Evolutionary conservation across 176 grass and related monocot species (phyloP).

Genomic region (Carex myosuroides): DNA sequence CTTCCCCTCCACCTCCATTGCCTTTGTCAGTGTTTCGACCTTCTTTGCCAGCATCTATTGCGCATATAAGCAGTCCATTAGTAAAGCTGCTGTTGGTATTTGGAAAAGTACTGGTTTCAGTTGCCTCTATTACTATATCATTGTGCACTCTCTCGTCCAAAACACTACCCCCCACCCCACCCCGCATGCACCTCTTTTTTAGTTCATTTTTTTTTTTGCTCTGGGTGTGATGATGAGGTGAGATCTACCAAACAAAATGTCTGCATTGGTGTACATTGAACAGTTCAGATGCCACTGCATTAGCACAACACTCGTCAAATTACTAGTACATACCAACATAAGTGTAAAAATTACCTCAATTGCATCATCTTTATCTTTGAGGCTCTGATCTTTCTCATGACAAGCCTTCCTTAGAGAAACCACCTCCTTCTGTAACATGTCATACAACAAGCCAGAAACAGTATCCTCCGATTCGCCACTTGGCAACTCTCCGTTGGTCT

Average conservation of each 20-base stretch:
- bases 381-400: conserved; percentile 79
- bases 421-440: conserved; percentile 93
- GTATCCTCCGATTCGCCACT: conserved; percentile 45
- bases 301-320: background rate
- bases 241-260: background rate
- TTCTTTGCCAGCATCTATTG: conserved; percentile 86
- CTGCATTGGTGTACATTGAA: background rate
- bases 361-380: conserved; percentile 95
- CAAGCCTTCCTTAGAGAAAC: conserved; percentile 71
- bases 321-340: background rate
- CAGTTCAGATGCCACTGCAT: background rate
- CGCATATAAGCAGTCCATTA: conserved; percentile 23
- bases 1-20: conserved; percentile 87
- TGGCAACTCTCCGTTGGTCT: conserved; percentile 35
- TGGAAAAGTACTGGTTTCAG: background rate
- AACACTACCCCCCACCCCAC: background rate
- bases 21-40: conserved; percentile 89
- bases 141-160: background rate
- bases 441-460: conserved; percentile 78
- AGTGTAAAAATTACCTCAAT: conserved; percentile 53
- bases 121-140: background rate
- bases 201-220: background rate
- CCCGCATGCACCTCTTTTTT: background rate
- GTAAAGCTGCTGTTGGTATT: background rate
- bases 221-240: background rate